Base-by-base conservation (phyloP, 352 stramenopile genomes). In the Phytophthora pluvialis region DNA sequence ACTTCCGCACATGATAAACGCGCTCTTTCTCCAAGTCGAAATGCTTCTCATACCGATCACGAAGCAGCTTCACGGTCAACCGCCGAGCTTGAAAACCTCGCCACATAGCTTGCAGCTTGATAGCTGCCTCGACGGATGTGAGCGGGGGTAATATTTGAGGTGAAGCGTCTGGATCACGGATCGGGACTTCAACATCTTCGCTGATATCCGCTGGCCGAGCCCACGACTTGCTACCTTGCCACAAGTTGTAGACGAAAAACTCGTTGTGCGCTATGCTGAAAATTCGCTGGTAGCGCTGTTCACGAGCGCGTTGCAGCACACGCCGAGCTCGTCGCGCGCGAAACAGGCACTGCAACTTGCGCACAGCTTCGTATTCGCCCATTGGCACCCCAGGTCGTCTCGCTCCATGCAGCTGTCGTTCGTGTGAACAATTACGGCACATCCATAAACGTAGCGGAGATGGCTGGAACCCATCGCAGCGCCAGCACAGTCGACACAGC, bases 181-280 rank as follows among this genome's bases (percentile, higher is more conserved):
- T 90, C 10, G 83, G 81, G 35, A 90, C 74, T 16, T 90, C 81
- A 3, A 89, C 55, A 15, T 86, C 55, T 15, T 64, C 32, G 2
- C 67, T 64, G 25, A 94, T 48, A 11, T 80, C 66, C 8, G 0
- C 13, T 10, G 85, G 85, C 7, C 70, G 78, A 8, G 71, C 21
- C 85, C 85, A 94, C 4, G 81, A 78, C 16, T 78, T 78, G 5
- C 40, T 59, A 16, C 65, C 62, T 5, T 72, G 73, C 83, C 83
- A 92, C 12, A 83, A 51, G 45, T 94, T 90, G 74, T 89, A 92
- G 64, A 81, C 91, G 61, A 94, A 94, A 50, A 94, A 94, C 9
- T 71, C 60, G 46, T 87, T 70, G 78, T 94, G 85, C 3, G 70
- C 68, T 56, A 92, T 90, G 33, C 80, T 90, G 64, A 91, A 94